phyloP scores from a whole-genome alignment of 352 stramenopile genomes.

The Globisporangium emineosum region DNA sequence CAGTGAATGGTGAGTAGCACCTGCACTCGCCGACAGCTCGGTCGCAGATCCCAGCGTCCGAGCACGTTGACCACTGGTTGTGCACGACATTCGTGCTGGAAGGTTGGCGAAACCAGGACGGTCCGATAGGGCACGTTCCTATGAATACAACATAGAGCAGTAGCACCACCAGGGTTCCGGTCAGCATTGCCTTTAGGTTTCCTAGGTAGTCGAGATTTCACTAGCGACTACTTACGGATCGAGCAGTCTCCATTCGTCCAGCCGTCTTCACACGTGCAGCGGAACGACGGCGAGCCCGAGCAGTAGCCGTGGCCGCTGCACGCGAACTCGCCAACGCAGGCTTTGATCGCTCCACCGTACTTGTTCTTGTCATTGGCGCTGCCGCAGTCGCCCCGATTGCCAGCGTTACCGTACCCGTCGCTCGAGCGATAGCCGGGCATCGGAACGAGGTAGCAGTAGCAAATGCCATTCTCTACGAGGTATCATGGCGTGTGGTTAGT shows the following conservation, averaged over 20 bases:
- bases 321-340: constrained; percentile 60
- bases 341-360: constrained; percentile 56
- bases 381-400: constrained; percentile 90
- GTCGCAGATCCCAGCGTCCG: constrained; percentile 61
- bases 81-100: constrained; percentile 46
- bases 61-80: constrained; percentile 51
- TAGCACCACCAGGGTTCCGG: neutral
- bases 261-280: constrained; percentile 55
- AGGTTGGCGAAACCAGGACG: constrained; percentile 58
- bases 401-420: constrained; percentile 83
- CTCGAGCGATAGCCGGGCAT: constrained; percentile 82
- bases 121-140: constrained; percentile 61
- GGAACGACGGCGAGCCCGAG: constrained; percentile 45
- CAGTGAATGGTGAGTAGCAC: constrained; percentile 59
- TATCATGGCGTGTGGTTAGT: neutral
- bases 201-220: neutral
- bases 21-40: constrained; percentile 46
- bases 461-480: constrained; percentile 38
- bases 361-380: constrained; percentile 79
- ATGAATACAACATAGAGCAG: neutral
- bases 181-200: neutral
- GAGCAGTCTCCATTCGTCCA: constrained; percentile 71
- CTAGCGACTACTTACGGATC: constrained; percentile 27
- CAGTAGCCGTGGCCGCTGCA: constrained; percentile 78
- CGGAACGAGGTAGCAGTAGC: constrained; percentile 52